These are phyloP conservation scores for Leucaena leucocephala DNA, from an alignment of 306 rosid genomes.

Conservation along the genomic window DNA sequence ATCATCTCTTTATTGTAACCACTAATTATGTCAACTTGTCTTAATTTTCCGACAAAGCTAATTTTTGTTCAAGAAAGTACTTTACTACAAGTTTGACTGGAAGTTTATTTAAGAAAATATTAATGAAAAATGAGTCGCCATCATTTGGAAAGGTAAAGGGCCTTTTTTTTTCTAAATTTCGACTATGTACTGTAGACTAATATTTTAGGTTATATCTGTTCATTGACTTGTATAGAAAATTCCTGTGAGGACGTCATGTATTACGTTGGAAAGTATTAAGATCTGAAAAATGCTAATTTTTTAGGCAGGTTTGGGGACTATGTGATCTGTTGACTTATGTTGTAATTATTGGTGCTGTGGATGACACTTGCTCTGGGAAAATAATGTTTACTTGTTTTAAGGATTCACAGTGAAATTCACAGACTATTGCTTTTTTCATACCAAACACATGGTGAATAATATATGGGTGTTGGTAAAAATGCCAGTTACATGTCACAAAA, in stretches of 20 bases:
- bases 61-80: constrained; percentile 41
- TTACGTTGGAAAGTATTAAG: background rate
- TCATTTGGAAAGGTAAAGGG: constrained; percentile 10
- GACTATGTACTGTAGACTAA: background rate
- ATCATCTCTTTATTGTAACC: constrained; percentile 39
- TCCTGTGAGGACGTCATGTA: background rate
- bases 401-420: background rate
- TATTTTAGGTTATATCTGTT: background rate
- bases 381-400: background rate
- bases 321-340: background rate
- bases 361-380: background rate
- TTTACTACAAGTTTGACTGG: constrained; percentile 40
- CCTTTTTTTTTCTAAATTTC: background rate
- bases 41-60: constrained; percentile 1
- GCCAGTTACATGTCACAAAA: no score
- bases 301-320: background rate
- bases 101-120: background rate
- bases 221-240: background rate
- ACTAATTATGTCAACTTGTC: constrained; percentile 30
- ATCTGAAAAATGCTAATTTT: background rate
- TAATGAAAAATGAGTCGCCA: constrained; percentile 23
- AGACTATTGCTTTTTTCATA: background rate
- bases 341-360: background rate
- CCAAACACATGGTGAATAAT: no score
- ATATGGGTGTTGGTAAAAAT: no score